A percentile compares a stretch with the other conserved stretches of the same genome.
Conservation (phyloP, 345 rosid species). For the Aethionema arabicum region DNA sequence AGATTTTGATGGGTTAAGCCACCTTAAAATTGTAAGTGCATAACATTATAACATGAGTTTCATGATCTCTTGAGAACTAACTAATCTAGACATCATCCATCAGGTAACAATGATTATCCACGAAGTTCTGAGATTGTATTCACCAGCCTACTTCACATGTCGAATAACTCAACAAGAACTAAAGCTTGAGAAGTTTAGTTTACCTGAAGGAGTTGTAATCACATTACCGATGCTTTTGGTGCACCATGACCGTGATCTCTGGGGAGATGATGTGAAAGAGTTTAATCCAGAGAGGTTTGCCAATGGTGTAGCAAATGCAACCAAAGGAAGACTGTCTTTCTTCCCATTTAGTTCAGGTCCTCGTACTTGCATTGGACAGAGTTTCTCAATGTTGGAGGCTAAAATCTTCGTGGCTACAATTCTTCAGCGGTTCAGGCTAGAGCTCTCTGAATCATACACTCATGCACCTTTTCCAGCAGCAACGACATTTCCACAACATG, state of each 20-base stretch:
- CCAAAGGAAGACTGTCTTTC: slow-evolving; percentile 30
- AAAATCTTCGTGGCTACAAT: slow-evolving; percentile 33
- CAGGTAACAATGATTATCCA: slow-evolving; percentile 12
- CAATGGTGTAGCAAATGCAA: slow-evolving; percentile 26
- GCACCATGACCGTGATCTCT: neutral
- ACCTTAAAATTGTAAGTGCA: slow-evolving; percentile 30
- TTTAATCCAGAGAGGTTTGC: slow-evolving; percentile 16
- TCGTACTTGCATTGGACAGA: slow-evolving; percentile 40
- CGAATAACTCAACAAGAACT: neutral
- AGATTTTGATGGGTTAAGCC: slow-evolving; percentile 31
- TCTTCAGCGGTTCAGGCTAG: slow-evolving; percentile 34
- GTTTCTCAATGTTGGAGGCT: slow-evolving; percentile 34
- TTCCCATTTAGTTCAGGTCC: slow-evolving; percentile 40
- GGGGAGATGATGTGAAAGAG: slow-evolving; percentile 7
- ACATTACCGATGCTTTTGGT: neutral
- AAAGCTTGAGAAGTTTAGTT: neutral
- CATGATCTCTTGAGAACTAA: neutral
- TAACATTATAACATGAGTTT: neutral
- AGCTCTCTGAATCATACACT: slow-evolving; percentile 34
- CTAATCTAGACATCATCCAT: neutral
- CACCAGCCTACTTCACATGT: neutral
- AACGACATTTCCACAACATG: slow-evolving; percentile 32
- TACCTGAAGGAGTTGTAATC: slow-evolving; percentile 5
- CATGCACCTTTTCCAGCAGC: slow-evolving; percentile 32
- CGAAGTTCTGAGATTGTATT: slow-evolving; percentile 8